Percentiles rank a stretch among this genome's conserved stretches.
These are phyloP conservation scores for Phytophthora sansomeana DNA, from an alignment of 352 stramenopile genomes.

Conservation along the genomic window DNA sequence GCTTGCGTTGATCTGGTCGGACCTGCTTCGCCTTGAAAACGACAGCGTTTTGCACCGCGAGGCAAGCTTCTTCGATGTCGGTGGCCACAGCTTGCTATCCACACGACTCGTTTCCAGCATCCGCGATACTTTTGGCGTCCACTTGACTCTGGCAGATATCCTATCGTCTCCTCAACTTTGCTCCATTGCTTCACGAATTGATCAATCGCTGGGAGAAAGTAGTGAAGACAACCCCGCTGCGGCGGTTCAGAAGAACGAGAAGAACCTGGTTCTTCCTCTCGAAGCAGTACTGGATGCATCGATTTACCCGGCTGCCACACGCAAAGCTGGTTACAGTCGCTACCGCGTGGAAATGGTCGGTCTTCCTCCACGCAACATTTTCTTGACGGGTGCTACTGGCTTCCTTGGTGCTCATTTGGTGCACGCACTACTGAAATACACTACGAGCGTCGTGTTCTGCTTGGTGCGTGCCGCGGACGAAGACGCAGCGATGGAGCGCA, in stretches of 20 bases:
- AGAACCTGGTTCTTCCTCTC: slow-evolving; percentile 67
- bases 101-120: slow-evolving; percentile 80
- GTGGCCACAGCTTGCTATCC: slow-evolving; percentile 81
- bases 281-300: slow-evolving; percentile 72
- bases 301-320: slow-evolving; percentile 77
- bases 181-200: slow-evolving; percentile 65
- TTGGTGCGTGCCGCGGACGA: slow-evolving; percentile 74
- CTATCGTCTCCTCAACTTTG: slow-evolving; percentile 64
- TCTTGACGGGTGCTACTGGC: slow-evolving; percentile 92
- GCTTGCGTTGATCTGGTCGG: slow-evolving; percentile 69
- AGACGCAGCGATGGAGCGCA: slow-evolving; percentile 56
- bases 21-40: slow-evolving; percentile 71
- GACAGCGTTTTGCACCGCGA: slow-evolving; percentile 62
- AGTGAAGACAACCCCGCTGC: slow-evolving; percentile 3
- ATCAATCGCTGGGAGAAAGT: slow-evolving; percentile 35
- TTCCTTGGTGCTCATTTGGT: slow-evolving; percentile 91
- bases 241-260: slow-evolving; percentile 19
- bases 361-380: slow-evolving; percentile 76
- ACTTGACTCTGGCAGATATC: slow-evolving; percentile 82
- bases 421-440: slow-evolving; percentile 76
- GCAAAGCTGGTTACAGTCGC: slow-evolving; percentile 80
- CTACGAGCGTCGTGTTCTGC: slow-evolving; percentile 82
- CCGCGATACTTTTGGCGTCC: slow-evolving; percentile 64
- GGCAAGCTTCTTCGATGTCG: slow-evolving; percentile 84
- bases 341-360: slow-evolving; percentile 83